Percentiles rank a stretch among this genome's conserved stretches.
Evolutionary conservation across 208 protist genomes (phyloP).

Genomic region (Blastocrithidia nonstop): DNA sequence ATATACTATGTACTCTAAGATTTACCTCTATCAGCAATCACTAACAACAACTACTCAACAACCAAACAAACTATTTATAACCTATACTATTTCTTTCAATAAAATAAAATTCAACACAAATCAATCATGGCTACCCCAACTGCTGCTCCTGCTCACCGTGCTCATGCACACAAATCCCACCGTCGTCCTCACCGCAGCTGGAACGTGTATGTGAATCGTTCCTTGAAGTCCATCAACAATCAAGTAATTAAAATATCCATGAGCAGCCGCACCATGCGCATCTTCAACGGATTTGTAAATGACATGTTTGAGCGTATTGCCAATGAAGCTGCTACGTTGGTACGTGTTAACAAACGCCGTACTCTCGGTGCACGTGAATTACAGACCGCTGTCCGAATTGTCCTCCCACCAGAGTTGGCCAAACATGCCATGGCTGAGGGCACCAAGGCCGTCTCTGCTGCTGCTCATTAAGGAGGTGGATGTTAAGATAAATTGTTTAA

Average conservation of each 20-base stretch:
- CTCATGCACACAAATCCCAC: slow-evolving; percentile 16
- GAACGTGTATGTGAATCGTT: slow-evolving; percentile 83
- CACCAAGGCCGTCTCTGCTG: slow-evolving; percentile 94
- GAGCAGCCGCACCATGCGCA: slow-evolving; percentile 89
- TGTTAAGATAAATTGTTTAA: too few relatives aligned
- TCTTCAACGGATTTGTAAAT: slow-evolving; percentile 96
- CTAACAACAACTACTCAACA: neutral
- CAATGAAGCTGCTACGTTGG: slow-evolving; percentile 81
- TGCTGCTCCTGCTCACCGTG: slow-evolving; percentile 13
- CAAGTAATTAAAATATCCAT: slow-evolving; percentile 70
- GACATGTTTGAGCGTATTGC: slow-evolving; percentile 95
- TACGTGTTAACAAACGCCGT: slow-evolving; percentile 89
- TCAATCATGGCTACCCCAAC: slow-evolving; percentile 2
- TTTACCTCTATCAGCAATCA: neutral
- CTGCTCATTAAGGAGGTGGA: slow-evolving; percentile 15
- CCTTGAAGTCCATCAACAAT: slow-evolving; percentile 94
- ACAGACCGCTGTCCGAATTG: slow-evolving; percentile 92
- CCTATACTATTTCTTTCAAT: neutral
- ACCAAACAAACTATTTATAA: neutral
- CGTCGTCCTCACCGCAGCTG: slow-evolving; percentile 60
- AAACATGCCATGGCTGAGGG: slow-evolving; percentile 96
- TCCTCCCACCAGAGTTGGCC: slow-evolving; percentile 94
- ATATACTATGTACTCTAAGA: neutral
- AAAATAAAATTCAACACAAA: neutral
- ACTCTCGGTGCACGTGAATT: slow-evolving; percentile 92